Conservation (phyloP, 1,139 yeast genomes). For the Hemisphaericaspora lyxosophila region DNA sequence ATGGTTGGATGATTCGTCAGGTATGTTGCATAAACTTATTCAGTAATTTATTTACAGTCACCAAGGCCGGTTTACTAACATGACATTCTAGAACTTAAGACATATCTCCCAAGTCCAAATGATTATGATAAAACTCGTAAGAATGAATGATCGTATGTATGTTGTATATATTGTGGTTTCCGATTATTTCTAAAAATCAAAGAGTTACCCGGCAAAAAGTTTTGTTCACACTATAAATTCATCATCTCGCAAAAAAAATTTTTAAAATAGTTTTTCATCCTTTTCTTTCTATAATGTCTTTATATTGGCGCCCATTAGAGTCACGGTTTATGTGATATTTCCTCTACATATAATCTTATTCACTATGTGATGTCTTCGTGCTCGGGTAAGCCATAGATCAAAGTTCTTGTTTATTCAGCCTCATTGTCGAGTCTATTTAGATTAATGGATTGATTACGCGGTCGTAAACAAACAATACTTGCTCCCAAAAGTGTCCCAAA, state of each 20-base stretch:
- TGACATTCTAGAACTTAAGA: slow-evolving; percentile 36
- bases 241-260: slow-evolving; percentile 7
- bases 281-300: slow-evolving; percentile 67
- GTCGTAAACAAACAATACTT: slow-evolving; percentile 63
- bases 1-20: slow-evolving; percentile 57
- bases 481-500: no score
- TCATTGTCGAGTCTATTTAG: slow-evolving; percentile 57
- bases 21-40: slow-evolving; percentile 23
- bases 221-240: slow-evolving; percentile 5
- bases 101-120: slow-evolving; percentile 54
- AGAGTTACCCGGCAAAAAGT: slow-evolving; percentile 23
- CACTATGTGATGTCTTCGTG: slow-evolving; percentile 63
- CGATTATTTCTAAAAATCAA: background rate
- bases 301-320: slow-evolving; percentile 90
- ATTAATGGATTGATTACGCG: slow-evolving; percentile 56
- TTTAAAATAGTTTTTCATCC: slow-evolving; percentile 16
- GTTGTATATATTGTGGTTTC: background rate
- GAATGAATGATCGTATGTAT: slow-evolving; percentile 2
- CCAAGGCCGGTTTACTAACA: slow-evolving; percentile 18
- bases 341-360: slow-evolving; percentile 51
- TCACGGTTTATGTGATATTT: slow-evolving; percentile 63
- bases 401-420: slow-evolving; percentile 52
- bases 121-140: slow-evolving; percentile 50
- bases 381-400: slow-evolving; percentile 90
- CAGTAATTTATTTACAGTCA: no score